Conservation (phyloP, 768 basidiomycete species). For the Psilocybe azurescens region DNA sequence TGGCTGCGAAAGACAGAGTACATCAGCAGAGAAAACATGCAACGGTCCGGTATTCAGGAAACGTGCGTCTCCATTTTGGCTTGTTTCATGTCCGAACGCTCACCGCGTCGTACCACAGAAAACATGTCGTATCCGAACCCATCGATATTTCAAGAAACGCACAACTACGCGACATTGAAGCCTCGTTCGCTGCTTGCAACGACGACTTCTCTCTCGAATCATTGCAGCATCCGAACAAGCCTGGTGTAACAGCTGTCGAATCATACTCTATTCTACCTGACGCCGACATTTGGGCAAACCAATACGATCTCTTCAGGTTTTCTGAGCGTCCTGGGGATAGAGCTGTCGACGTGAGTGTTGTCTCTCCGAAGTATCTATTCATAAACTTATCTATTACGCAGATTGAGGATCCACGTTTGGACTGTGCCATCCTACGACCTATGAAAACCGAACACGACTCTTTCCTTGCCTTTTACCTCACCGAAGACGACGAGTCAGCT, state of each 20-base stretch:
- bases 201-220: slow-evolving; percentile 61
- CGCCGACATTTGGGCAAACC: slow-evolving; percentile 86
- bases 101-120: slow-evolving; percentile 37
- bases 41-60: slow-evolving; percentile 53
- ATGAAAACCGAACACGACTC: slow-evolving; percentile 91
- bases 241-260: slow-evolving; percentile 74
- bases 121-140: slow-evolving; percentile 47
- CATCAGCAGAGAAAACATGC: slow-evolving; percentile 63
- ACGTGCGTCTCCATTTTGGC: slow-evolving; percentile 45
- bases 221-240: slow-evolving; percentile 82
- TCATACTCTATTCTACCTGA: slow-evolving; percentile 87
- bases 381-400: slow-evolving; percentile 28
- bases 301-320: slow-evolving; percentile 87
- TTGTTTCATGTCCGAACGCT: background rate
- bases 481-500: slow-evolving; percentile 76
- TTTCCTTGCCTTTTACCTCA: slow-evolving; percentile 86
- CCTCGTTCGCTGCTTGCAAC: slow-evolving; percentile 71
- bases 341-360: slow-evolving; percentile 59
- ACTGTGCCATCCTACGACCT: slow-evolving; percentile 85
- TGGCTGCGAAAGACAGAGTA: slow-evolving; percentile 97
- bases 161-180: slow-evolving; percentile 79
- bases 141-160: slow-evolving; percentile 79
- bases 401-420: slow-evolving; percentile 80
- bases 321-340: slow-evolving; percentile 87
- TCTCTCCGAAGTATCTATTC: background rate